Base-by-base conservation (phyloP, 495 filamentous ascomycete species). In the Neurospora tetraspora region DNA sequence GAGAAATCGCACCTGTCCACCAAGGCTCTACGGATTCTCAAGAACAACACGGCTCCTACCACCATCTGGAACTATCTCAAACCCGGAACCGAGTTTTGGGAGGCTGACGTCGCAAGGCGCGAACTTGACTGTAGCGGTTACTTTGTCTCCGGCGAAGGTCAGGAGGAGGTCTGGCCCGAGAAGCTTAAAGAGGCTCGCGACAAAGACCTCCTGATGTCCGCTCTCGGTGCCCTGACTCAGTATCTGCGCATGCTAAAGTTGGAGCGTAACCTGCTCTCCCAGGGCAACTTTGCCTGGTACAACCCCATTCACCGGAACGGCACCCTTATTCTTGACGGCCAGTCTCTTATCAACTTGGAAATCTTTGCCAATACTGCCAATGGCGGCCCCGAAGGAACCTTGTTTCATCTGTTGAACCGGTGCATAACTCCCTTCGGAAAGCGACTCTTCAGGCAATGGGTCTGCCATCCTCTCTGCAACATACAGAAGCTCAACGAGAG, bases 361-460 rank as follows among this genome's bases (percentile, higher is more conserved):
- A 90, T 99, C 10, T 98, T 99, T 76, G 88, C 93, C 69, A 99
- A 99, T 82, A 96, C 91, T 2, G 93, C 92, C 76, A 95, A 98
- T 79, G 95, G 95, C 9, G 88, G 92, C 20, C 76, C 85, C 1
- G 89, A 95, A 16, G 96, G 96, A 31, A 98, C 96, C 0, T 82
- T 99, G 4, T 98, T 98, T 83, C 87, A 87, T 16, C 88, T 98
- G 47, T 86, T 99, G 14, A 98, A 99, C 80, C 88, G 93, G 34
- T 99, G 96, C 80, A 91, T 97, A 72, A 98, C 96, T 1, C 95
- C 96, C 0, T 99, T 98, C 76, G 96, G 95, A 70, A 99, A 99
- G 84, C 91, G 96, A 5, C 92, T 96, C 82, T 94, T 98, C 81
- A 91, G 94, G 45, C 94, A 97, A 80, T 99, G 96, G 96, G 92